phyloP scores from a whole-genome alignment of 345 rosid species.

The Populus pruinosa region DNA sequence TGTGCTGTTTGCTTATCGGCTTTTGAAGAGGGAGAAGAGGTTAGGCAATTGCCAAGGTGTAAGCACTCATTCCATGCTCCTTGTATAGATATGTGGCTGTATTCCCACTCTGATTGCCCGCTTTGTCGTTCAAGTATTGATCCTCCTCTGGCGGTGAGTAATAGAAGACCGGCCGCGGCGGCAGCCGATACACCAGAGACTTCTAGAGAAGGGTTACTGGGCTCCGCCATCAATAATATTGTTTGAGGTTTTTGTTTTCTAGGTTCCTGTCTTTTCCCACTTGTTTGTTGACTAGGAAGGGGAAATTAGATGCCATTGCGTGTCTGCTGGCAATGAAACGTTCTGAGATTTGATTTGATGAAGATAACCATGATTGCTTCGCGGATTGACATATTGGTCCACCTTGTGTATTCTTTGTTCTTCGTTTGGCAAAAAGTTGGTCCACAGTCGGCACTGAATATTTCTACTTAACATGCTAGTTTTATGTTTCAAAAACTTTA shows the following conservation, averaged over 20 bases:
- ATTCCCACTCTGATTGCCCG: constrained; percentile 39
- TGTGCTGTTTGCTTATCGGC: constrained; percentile 40
- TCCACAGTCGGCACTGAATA: not conserved
- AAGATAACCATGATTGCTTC: not conserved
- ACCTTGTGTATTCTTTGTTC: not conserved
- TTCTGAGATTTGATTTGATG: no score
- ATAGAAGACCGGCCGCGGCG: not conserved
- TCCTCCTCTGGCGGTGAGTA: not conserved
- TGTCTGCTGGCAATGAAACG: no score
- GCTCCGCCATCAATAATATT: not conserved
- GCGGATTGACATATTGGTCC: not conserved
- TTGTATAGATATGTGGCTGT: constrained; percentile 47
- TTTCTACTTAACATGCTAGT: no score
- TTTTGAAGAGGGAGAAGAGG: constrained; percentile 39
- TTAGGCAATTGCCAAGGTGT: constrained; percentile 34
- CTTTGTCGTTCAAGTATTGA: constrained; percentile 29
- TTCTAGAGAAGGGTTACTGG: constrained; percentile 3
- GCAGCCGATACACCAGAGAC: not conserved
- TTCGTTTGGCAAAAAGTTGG: not conserved
- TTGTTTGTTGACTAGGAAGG: not conserved
- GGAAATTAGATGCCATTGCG: no score
- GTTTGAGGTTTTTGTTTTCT: not conserved
- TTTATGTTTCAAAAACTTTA: no score
- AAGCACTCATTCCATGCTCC: constrained; percentile 35
- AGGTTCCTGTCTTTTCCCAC: not conserved